Percentiles rank a stretch among this genome's conserved stretches.
Conservation (phyloP, 2,329 filamentous ascomycete genomes). For the Hirsutella rhossiliensis region DNA sequence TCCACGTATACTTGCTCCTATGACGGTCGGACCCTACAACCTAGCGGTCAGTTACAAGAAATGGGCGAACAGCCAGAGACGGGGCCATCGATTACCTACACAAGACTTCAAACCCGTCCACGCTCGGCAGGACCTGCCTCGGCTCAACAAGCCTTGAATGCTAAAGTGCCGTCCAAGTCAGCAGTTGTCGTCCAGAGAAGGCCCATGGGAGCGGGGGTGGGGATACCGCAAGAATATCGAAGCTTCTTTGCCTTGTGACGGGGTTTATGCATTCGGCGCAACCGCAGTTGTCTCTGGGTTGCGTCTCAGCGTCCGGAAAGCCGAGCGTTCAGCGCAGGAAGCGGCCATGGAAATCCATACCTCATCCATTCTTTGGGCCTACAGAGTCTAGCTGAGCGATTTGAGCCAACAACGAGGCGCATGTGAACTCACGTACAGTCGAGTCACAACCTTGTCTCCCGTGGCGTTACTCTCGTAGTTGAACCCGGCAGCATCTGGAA, state of each 20-base stretch:
- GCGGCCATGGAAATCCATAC: slow-evolving; percentile 3
- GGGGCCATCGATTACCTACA: too few relatives aligned
- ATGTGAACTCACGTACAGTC: background rate
- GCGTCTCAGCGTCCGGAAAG: background rate
- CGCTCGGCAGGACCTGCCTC: too few relatives aligned
- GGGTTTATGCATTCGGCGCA: slow-evolving; percentile 27
- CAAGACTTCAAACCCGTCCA: too few relatives aligned
- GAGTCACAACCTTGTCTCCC: too few relatives aligned
- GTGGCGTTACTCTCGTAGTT: too few relatives aligned
- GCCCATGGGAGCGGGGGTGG: background rate
- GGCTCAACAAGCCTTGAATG: background rate
- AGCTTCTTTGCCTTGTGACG: slow-evolving; percentile 28
- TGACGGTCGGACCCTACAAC: slow-evolving; percentile 58
- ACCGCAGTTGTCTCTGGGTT: slow-evolving; percentile 28
- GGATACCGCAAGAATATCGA: slow-evolving; percentile 27
- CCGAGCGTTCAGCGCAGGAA: background rate
- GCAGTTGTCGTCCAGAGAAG: too few relatives aligned
- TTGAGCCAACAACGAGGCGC: background rate
- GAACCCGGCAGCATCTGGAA: too few relatives aligned
- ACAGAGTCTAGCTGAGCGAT: background rate
- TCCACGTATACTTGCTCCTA: slow-evolving; percentile 52
- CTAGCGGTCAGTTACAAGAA: background rate
- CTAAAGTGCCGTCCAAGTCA: background rate
- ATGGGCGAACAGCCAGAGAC: too few relatives aligned
- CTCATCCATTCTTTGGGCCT: slow-evolving; percentile 12